Conservation (phyloP, 1,139 yeast species). For the Debaryomyces robertsiae region DNA sequence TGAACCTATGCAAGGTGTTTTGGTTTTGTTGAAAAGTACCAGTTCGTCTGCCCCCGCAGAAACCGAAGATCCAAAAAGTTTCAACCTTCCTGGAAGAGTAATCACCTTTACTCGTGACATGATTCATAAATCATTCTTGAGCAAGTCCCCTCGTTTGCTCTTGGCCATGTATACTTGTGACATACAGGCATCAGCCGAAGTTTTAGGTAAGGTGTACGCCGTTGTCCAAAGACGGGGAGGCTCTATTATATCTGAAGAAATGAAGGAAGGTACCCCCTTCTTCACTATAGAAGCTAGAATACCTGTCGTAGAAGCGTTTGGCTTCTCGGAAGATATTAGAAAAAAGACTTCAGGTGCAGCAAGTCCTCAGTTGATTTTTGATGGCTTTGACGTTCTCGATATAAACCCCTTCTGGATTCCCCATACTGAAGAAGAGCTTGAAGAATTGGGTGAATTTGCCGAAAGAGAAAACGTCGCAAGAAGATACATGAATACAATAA, state of each 20-base stretch:
- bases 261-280: conserved; percentile 98
- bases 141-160: conserved; percentile 86
- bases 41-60: conserved; percentile 29
- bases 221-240: conserved; percentile 93
- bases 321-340: conserved; percentile 92
- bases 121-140: conserved; percentile 68
- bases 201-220: conserved; percentile 91
- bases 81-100: conserved; percentile 65
- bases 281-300: conserved; percentile 82
- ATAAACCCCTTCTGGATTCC: conserved; percentile 99
- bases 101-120: conserved; percentile 74
- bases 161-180: conserved; percentile 94
- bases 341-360: conserved; percentile 97
- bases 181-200: conserved; percentile 93
- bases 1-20: conserved; percentile 85
- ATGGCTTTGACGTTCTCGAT: conserved; percentile 84
- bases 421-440: conserved; percentile 95
- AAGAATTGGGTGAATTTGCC: conserved; percentile 89
- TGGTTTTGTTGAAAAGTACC: conserved; percentile 48
- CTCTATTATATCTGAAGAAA: conserved; percentile 80
- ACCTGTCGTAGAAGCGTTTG: conserved; percentile 96
- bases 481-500: conserved; percentile 75
- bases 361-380: conserved; percentile 88
- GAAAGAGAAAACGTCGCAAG: conserved; percentile 92
- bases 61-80: conserved; percentile 31